Base-by-base conservation (phyloP, 495 filamentous ascomycete species). In the Aspergillus avenaceus region DNA sequence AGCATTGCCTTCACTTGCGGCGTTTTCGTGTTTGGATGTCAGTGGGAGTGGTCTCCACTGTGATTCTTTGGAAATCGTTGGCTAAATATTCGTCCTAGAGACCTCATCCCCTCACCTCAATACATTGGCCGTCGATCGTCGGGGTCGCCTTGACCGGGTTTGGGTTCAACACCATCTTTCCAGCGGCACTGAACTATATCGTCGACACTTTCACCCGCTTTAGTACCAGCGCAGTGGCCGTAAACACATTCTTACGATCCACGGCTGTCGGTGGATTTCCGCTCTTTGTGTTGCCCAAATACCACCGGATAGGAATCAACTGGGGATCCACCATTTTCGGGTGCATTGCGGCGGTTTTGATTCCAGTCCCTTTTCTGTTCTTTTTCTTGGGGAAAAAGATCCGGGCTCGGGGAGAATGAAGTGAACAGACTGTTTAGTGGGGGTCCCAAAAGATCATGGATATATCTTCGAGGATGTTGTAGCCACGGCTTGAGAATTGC, bases 161-260 rank as follows among this genome's bases (percentile, higher is more conserved):
- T 70, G 75, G 75, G 22, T 78, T 78, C 57, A 69, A 66, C 50
- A 72, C 66, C 23, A 74, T 56, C 16, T 61, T 61, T 43, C 61
- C 60, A 43, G 31, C 50, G 3, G 42, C 55, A 6, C 48, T 64
- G 11, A 69, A 65, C 37, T 70, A 72, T 43, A 54, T 72, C 13
- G 61, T 72, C 38, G 68, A 72, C 45, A 70, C 64, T 7, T 71
- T 71, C 32, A 55, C 56, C 46, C 65, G 74, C 0, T n/a, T n/a
- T n/a, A n/a, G n/a, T n/a, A 77, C 79, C 5, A 73, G 69, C 40
- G 80, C 80, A 5, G 61, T 82, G 4, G 80, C 76, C 5, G 78
- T 80, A 5, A 83, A 81, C 44, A 81, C 79, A 1, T 82, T 84
- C 43, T 19, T 84, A 50, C 55, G 80, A n/a, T 75, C 70, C 13